Percentiles rank a stretch among this genome's conserved stretches.
Evolutionary conservation across 306 rosid species (phyloP).

Genomic region (cucumber (Cucumis sativus)): DNA sequence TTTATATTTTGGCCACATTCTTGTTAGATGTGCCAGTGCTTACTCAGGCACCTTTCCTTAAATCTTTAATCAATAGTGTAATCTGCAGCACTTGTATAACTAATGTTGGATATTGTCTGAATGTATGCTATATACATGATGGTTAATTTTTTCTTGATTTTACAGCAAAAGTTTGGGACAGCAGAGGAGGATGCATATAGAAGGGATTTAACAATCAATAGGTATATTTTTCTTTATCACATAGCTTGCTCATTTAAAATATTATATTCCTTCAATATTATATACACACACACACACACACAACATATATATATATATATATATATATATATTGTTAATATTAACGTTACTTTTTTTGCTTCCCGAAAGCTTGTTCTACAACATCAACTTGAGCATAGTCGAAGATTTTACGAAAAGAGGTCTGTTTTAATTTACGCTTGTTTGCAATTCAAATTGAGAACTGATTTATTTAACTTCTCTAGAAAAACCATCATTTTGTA

Average conservation of each 20-base stretch:
- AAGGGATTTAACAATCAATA: slow-evolving; percentile 93
- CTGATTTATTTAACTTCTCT: neutral
- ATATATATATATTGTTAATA: neutral
- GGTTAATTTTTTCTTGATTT: neutral
- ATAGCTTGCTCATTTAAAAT: neutral
- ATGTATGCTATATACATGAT: neutral
- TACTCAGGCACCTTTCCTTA: neutral
- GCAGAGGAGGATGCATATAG: slow-evolving; percentile 90
- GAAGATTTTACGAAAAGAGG: slow-evolving; percentile 89
- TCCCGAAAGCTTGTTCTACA: slow-evolving; percentile 67
- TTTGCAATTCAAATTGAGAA: neutral
- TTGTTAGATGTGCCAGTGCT: neutral
- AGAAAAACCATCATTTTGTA: neutral
- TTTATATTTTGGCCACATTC: neutral
- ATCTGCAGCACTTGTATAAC: neutral
- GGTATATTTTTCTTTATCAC: slow-evolving; percentile 27
- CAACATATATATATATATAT: too few species aligned
- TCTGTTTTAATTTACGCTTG: slow-evolving; percentile 7
- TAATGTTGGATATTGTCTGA: neutral
- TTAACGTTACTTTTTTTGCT: neutral
- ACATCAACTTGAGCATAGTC: slow-evolving; percentile 60
- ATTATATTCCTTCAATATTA: neutral
- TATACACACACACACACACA: neutral
- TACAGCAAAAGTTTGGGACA: slow-evolving; percentile 80
- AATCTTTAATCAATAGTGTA: neutral